These are phyloP conservation scores for Aristolochia californica DNA, from an alignment of 164 flowering plant genomes.

Conservation along the genomic window DNA sequence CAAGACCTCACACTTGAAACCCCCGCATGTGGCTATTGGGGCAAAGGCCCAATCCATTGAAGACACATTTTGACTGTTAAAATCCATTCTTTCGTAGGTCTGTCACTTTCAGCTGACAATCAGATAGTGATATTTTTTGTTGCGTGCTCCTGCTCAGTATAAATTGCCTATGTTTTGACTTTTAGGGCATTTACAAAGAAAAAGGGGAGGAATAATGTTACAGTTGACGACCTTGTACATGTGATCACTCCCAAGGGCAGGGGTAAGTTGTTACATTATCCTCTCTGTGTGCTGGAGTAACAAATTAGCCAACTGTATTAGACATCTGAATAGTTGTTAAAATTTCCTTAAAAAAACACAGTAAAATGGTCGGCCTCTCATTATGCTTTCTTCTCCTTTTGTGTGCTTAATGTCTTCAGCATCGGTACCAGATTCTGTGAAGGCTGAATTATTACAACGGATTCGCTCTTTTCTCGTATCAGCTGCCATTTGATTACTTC, in stretches of 20 bases:
- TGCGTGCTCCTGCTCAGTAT: not conserved
- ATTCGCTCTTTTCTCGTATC: conserved; percentile 55
- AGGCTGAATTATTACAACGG: conserved; percentile 76
- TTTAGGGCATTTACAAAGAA: conserved; percentile 57
- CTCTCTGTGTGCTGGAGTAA: not conserved
- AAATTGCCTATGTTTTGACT: not conserved
- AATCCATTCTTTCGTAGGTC: too few species aligned
- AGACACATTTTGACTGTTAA: too few species aligned
- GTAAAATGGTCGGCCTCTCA: too few species aligned
- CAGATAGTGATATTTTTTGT: too few species aligned
- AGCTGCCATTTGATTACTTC: conserved; percentile 33
- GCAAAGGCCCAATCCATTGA: too few species aligned
- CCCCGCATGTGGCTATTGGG: too few species aligned
- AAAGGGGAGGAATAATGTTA: conserved; percentile 79
- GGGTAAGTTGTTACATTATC: conserved; percentile 26
- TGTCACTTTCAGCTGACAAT: too few species aligned
- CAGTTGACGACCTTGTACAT: conserved; percentile 82
- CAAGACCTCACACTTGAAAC: too few species aligned
- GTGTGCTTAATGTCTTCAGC: conserved; percentile 31
- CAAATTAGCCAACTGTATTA: too few species aligned
- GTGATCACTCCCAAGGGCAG: conserved; percentile 84
- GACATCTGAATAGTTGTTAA: too few species aligned
- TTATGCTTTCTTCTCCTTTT: not conserved
- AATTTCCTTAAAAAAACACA: too few species aligned
- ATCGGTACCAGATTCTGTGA: conserved; percentile 70